These are phyloP conservation scores for Ilex paraguariensis DNA, from an alignment of 305 asterid species.

Conservation along the genomic window DNA sequence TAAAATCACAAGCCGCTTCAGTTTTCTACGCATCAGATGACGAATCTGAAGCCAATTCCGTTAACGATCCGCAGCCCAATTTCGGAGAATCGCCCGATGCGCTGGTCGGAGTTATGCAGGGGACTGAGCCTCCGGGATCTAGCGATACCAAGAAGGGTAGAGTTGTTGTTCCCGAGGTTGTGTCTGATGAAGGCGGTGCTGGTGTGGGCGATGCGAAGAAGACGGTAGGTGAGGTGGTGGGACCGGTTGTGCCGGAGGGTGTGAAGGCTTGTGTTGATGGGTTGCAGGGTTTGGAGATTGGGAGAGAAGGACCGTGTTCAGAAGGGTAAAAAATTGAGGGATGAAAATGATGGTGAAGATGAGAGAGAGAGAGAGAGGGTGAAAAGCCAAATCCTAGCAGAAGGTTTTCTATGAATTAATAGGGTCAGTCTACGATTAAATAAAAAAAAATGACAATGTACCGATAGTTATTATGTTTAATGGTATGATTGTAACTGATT, in stretches of 20 bases:
- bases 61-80: constrained; percentile 43
- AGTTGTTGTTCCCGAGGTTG: constrained; percentile 29
- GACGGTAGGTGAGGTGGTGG: constrained; percentile 31
- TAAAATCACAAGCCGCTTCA: constrained; percentile 28
- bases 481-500: no score
- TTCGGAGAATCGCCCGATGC: constrained; percentile 43
- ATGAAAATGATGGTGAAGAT: constrained; percentile 12
- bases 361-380: constrained; percentile 18
- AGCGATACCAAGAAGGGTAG: constrained; percentile 49
- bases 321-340: constrained; percentile 26
- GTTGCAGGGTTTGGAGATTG: constrained; percentile 54
- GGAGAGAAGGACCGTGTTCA: constrained; percentile 26
- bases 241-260: constrained; percentile 24
- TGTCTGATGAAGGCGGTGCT: constrained; percentile 12
- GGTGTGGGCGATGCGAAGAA: no score
- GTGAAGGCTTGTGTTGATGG: constrained; percentile 57
- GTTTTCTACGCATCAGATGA: constrained; percentile 39
- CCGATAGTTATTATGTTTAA: no score
- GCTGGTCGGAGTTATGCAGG: constrained; percentile 49
- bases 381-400: constrained; percentile 44
- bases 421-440: no score
- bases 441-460: no score
- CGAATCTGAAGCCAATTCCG: constrained; percentile 43
- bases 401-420: constrained; percentile 35
- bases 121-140: constrained; percentile 36